Evolutionary conservation across 2,329 filamentous ascomycete genomes (phyloP).

Genomic region (Ophiosphaerella korrae): DNA sequence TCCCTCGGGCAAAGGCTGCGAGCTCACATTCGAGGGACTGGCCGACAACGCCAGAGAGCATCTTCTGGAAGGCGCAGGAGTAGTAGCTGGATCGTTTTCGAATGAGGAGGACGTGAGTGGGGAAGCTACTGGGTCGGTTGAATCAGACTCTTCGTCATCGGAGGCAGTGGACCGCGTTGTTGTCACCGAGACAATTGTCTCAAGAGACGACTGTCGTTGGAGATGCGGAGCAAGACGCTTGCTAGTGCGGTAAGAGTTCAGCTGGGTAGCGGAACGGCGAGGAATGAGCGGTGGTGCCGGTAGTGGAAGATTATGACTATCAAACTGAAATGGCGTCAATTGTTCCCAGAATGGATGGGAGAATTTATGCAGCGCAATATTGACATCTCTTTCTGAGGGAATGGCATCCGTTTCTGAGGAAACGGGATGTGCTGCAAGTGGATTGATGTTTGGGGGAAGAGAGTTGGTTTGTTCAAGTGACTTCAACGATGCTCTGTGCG

Average conservation of each 20-base stretch:
- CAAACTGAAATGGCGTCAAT: conserved; percentile 5
- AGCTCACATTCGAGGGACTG: conserved; percentile 14
- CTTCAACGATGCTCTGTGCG: conserved; percentile 21
- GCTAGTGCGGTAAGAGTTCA: conserved; percentile 27
- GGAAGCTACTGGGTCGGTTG: conserved; percentile 19
- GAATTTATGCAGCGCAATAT: conserved; percentile 16
- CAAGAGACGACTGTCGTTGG: conserved; percentile 33
- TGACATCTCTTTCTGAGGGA: conserved; percentile 3
- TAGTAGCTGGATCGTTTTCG: conserved; percentile 10
- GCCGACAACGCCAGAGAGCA: conserved; percentile 7
- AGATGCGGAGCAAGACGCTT: conserved; percentile 28
- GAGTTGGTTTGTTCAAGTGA: conserved; percentile 2
- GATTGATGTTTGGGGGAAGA: conserved; percentile 18
- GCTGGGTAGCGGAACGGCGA: conserved; percentile 17
- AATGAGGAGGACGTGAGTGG: conserved; percentile 19
- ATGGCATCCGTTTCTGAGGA: not conserved
- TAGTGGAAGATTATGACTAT: conserved; percentile 1
- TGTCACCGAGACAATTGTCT: conserved; percentile 40
- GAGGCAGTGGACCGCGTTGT: conserved; percentile 7
- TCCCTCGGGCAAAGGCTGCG: conserved; percentile 9
- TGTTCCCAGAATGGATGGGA: conserved; percentile 25
- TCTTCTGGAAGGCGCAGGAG: conserved; percentile 2
- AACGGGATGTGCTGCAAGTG: conserved; percentile 26
- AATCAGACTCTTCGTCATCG: conserved; percentile 18
- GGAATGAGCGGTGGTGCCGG: conserved; percentile 14